These are phyloP conservation scores for Wickerhamiella shivajii DNA, from an alignment of 805 yeast species.

Conservation along the genomic window DNA sequence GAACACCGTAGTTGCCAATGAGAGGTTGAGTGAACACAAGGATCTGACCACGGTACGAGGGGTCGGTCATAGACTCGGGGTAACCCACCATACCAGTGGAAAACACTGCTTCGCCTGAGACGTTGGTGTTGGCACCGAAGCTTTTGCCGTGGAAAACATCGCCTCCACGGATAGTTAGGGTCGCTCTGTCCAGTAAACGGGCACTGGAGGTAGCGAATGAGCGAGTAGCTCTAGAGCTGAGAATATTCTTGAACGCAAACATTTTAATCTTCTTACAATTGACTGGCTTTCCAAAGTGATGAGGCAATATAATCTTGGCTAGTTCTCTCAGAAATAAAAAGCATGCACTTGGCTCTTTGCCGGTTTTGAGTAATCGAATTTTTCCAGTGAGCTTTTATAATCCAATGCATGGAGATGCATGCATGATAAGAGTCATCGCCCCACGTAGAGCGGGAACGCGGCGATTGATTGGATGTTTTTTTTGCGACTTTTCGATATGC, in stretches of 20 bases:
- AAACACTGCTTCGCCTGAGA: slow-evolving; percentile 95
- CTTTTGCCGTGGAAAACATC: slow-evolving; percentile 88
- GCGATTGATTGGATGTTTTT: too few species aligned
- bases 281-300: slow-evolving; percentile 20
- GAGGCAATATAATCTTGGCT: slow-evolving; percentile 15
- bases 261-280: slow-evolving; percentile 12
- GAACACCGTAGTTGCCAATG: slow-evolving; percentile 97
- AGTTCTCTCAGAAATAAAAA: too few species aligned
- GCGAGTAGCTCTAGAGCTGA: background rate
- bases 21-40: slow-evolving; percentile 93
- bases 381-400: too few species aligned
- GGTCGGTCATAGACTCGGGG: slow-evolving; percentile 98
- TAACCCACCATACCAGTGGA: slow-evolving; percentile 96
- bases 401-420: too few species aligned
- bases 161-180: slow-evolving; percentile 80
- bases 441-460: too few species aligned
- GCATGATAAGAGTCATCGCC: too few species aligned
- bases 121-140: slow-evolving; percentile 85
- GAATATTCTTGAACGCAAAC: slow-evolving; percentile 3
- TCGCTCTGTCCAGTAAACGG: slow-evolving; percentile 44
- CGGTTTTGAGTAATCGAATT: too few species aligned
- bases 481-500: too few species aligned
- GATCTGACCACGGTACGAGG: slow-evolving; percentile 94
- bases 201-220: background rate
- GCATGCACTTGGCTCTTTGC: too few species aligned